Conservation (phyloP, 768 basidiomycete species). For the Paxillus ammoniavirescens region DNA sequence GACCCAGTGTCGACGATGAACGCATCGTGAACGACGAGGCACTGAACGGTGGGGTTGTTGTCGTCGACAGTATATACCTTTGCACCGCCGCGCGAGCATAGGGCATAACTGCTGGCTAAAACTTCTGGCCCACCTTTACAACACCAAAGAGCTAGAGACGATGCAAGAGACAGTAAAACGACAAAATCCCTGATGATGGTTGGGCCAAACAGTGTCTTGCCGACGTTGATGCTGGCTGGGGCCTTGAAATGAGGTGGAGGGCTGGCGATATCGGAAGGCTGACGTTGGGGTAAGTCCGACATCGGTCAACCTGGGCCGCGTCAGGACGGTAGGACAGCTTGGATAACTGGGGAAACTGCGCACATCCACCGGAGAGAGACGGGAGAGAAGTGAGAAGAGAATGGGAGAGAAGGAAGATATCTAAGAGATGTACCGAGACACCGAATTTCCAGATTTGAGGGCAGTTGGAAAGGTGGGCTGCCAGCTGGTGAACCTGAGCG, state of each 20-base stretch:
- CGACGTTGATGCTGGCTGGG: not conserved
- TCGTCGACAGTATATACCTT: constrained; percentile 70
- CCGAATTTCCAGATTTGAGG: too few relatives aligned
- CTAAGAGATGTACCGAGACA: too few relatives aligned
- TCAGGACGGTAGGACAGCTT: not conserved
- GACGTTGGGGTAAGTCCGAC: constrained; percentile 12
- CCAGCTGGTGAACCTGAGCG: too few relatives aligned
- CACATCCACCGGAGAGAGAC: not conserved
- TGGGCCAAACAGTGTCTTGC: not conserved
- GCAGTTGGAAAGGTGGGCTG: too few relatives aligned
- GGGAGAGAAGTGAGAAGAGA: too few relatives aligned
- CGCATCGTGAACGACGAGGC: constrained; percentile 55
- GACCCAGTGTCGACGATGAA: constrained; percentile 54
- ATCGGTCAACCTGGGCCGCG: not conserved
- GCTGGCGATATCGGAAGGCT: not conserved
- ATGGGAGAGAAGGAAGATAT: too few relatives aligned
- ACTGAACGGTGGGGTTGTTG: constrained; percentile 50
- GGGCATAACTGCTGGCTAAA: constrained; percentile 44
- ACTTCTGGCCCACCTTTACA: not conserved
- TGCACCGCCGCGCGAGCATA: constrained; percentile 56
- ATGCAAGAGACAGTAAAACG: constrained; percentile 6
- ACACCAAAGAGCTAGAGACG: constrained; percentile 10
- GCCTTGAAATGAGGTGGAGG: not conserved
- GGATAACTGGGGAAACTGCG: not conserved
- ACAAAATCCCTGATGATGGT: constrained; percentile 1